phyloP scores from a whole-genome alignment of 2,329 filamentous ascomycete species.

The Dothideomycetidae sp. region DNA sequence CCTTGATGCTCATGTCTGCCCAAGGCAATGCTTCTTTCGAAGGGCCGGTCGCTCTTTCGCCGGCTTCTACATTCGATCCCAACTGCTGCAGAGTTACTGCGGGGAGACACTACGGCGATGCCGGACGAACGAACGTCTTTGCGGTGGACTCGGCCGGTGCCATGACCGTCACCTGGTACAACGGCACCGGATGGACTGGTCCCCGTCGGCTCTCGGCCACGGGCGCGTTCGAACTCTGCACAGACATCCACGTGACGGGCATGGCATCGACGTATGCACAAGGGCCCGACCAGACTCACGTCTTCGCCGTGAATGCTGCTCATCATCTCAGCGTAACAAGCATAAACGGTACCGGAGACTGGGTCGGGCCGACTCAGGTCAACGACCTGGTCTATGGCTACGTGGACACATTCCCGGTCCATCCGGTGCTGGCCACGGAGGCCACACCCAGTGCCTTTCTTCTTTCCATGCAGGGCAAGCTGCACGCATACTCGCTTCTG shows the following conservation, averaged over 20 bases:
- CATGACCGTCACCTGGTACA: neutral
- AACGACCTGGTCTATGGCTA: no score
- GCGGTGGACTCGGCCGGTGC: neutral
- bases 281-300: neutral
- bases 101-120: neutral
- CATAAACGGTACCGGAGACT: no score
- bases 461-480: no score
- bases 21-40: neutral
- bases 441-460: no score
- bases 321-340: no score
- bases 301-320: neutral
- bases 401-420: no score
- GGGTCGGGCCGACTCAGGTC: no score
- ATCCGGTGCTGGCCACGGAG: no score
- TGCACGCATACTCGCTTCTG: no score
- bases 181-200: neutral
- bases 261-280: neutral
- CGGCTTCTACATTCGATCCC: neutral
- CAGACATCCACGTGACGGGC: no score
- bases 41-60: neutral
- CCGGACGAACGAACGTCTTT: neutral
- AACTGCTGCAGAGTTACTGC: no score
- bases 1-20: neutral
- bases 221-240: no score
- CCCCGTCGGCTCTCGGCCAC: neutral